Base-by-base conservation (phyloP, 805 yeast genomes). In the Lachancea sp. region DNA sequence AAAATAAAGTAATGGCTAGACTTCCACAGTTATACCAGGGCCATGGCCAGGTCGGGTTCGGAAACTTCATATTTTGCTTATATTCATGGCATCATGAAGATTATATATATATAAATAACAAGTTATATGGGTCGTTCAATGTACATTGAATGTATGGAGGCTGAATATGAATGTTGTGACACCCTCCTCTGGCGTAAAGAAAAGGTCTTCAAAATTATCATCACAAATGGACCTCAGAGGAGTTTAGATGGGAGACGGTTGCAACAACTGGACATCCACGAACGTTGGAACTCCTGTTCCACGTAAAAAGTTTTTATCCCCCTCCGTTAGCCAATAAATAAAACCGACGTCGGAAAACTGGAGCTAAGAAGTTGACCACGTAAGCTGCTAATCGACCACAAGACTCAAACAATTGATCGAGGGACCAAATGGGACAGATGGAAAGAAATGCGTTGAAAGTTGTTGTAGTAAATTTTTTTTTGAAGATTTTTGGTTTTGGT, bases 31-130 rank as follows among this genome's bases (percentile, higher is more conserved):
- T n/a, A n/a, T n/a, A n/a, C n/a, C n/a, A n/a, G n/a, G n/a, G n/a
- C n/a, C n/a, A 11, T 57, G 46, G 26, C 15, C 8, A 12, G 34
- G 44, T n/a, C 20, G 20, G 29, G 15, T 12, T 29, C 15, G 11
- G 35, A 32, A n/a, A 32, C 11, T 17, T 32, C 16, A 10, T 36
- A 11, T 36, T 22, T 26, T 19, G 43, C 16, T 22, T 22, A 33
- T 43, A 25, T 34, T 19, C 38, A 36, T 33, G 38, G 36, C 36
- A 43, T 43, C 46, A 43, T 43, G 46, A 43, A 43, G 32, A 37
- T 43, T 37, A 43, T 43, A 43, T 37, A 43, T 43, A 43, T 37
- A 43, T 43, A 43, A 43, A 43, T 43, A 43, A 37, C 46, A 43
- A 27, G 43, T 40, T 40, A 40, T 40, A 40, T 40, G 36, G 32